phyloP scores from a whole-genome alignment of 306 rosid species.

The Rosa lucieae region DNA sequence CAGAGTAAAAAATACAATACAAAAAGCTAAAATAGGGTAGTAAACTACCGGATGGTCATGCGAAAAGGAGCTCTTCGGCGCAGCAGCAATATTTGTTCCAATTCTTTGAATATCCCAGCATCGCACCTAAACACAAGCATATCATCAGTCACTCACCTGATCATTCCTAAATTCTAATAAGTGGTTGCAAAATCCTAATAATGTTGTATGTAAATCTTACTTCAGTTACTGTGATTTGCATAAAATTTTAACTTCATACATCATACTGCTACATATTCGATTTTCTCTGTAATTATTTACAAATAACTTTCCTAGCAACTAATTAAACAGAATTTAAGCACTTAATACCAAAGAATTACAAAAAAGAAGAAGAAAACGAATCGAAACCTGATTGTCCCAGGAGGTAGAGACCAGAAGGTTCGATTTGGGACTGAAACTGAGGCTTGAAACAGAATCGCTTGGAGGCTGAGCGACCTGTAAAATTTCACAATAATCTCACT shows the following conservation, averaged over 20 bases:
- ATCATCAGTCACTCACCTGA: neutral
- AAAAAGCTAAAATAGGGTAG: neutral
- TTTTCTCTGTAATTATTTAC: neutral
- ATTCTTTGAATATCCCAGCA: conserved; percentile 75
- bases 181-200: neutral
- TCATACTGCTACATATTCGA: neutral
- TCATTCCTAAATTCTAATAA: neutral
- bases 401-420: conserved; percentile 74
- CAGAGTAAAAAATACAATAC: neutral
- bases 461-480: conserved; percentile 78
- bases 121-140: conserved; percentile 47
- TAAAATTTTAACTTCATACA: neutral
- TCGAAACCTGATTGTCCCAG: conserved; percentile 79
- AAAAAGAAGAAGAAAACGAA: neutral
- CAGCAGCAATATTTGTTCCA: conserved; percentile 47
- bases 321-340: neutral
- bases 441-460: conserved; percentile 64
- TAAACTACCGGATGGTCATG: conserved; percentile 65
- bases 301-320: neutral
- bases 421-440: conserved; percentile 72
- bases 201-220: neutral
- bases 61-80: conserved; percentile 72
- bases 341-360: neutral
- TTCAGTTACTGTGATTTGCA: neutral
- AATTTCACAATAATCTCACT: neutral